Evolutionary conservation across 73 alveolate species (phyloP), one percentile per base, ranked within the genome.

Genomic region (Effrenium voratum): DNA sequence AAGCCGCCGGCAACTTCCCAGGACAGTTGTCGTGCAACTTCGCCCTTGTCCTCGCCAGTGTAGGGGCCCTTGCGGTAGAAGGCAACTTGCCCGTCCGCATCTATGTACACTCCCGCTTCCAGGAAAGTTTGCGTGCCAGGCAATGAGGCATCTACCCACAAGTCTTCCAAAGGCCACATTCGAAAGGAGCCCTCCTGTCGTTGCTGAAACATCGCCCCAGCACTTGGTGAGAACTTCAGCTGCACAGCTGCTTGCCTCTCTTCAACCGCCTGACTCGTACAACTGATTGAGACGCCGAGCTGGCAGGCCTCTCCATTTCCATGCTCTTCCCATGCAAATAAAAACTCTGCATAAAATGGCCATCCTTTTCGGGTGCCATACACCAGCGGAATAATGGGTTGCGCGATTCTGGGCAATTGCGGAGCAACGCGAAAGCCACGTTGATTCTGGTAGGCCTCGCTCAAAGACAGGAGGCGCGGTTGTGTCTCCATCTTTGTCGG

Each of bases 1-100:
- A 81, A 81, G 38, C 91, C 91, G 3, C 91, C 91, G 38, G 91
- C 91, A 47, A 81, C 91, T 81, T 81, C 91, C 91, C 91, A 81
- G 73, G 44, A n/a, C 32, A 81, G 63, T 55, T 81, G 91, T 40
- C 91, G 55, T 24, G 70, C 91, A 49, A 34, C 91, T 19, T 30
- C 91, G 32, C 91, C 91, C n/a, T 81, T 81, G 72, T 81, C 30
- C 10, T 81, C 91, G 10, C 40, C 72, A 1, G 91, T 81, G 59
- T 81, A 81, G n/a, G 91, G 91, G 13, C 91, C 91, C 40, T 81
- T 81, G 10, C 91, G 91, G 46, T 81, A 81, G 72, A 81, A 81
- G 4, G 91, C 36, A 34, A 81, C 46, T 72, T 47, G 44, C 40
- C 91, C 91, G 26, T 46, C 41, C 4, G n/a, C 68, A 12, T 38